phyloP scores from a whole-genome alignment of 2,329 filamentous ascomycete species.

The Verticillium albo-atrum region DNA sequence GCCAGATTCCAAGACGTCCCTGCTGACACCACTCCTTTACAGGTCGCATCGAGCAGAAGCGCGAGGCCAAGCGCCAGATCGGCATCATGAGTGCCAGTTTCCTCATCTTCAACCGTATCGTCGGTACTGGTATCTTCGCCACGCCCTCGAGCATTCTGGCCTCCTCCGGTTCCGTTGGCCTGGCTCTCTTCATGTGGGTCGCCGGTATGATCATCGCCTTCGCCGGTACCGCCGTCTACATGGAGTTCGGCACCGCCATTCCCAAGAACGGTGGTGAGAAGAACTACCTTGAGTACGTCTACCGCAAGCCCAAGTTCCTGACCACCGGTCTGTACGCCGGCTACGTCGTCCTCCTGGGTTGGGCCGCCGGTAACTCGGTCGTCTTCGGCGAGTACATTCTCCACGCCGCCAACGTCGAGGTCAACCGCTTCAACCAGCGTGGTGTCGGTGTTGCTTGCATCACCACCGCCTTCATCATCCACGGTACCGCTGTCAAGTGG shows the following conservation, averaged over 20 bases:
- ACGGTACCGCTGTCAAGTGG: constrained; percentile 60
- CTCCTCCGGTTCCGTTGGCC: constrained; percentile 56
- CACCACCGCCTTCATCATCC: constrained; percentile 60
- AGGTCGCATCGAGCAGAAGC: constrained; percentile 31
- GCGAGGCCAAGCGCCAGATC: constrained; percentile 49
- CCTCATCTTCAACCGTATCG: constrained; percentile 61
- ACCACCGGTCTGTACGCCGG: constrained; percentile 56
- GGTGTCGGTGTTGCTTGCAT: constrained; percentile 63
- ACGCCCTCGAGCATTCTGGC: constrained; percentile 55
- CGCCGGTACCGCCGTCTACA: constrained; percentile 59
- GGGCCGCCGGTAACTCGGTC: constrained; percentile 63
- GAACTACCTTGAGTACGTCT: constrained; percentile 64
- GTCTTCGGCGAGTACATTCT: constrained; percentile 69
- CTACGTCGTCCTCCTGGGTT: constrained; percentile 60
- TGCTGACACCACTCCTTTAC: background rate
- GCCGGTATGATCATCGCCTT: constrained; percentile 56
- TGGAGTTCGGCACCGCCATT: constrained; percentile 63
- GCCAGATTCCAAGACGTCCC: background rate
- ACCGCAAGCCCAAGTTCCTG: constrained; percentile 55
- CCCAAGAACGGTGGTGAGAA: constrained; percentile 63
- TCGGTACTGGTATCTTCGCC: constrained; percentile 64
- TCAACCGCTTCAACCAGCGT: constrained; percentile 63
- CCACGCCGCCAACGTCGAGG: constrained; percentile 57
- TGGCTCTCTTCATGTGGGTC: constrained; percentile 60
- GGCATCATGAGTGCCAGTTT: constrained; percentile 51